These are phyloP conservation scores for Fusarium solani-melongenae DNA, from an alignment of 2,329 filamentous ascomycete species.

Conservation along the genomic window DNA sequence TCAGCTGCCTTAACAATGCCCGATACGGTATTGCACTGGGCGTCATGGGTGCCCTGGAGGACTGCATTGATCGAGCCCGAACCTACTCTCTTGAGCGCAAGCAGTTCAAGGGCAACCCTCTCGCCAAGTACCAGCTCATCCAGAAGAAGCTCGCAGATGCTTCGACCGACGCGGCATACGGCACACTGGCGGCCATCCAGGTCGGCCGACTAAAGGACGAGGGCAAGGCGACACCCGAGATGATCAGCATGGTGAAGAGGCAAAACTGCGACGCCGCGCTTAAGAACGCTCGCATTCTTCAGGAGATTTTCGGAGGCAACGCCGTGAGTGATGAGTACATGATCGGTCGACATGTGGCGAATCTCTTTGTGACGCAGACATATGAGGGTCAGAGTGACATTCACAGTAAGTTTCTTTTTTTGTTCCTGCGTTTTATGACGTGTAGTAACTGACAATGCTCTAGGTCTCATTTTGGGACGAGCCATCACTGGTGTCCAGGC, in stretches of 20 bases:
- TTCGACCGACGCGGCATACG: constrained; percentile 88
- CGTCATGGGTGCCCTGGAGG: constrained; percentile 92
- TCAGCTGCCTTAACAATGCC: constrained; percentile 93
- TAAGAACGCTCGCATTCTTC: constrained; percentile 80
- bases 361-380: constrained; percentile 96
- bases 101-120: constrained; percentile 95
- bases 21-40: constrained; percentile 95
- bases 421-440: neutral
- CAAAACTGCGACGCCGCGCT: constrained; percentile 96
- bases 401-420: constrained; percentile 75
- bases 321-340: constrained; percentile 98
- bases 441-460: constrained; percentile 42
- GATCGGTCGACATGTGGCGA: constrained; percentile 94
- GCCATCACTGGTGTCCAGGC: constrained; percentile 82
- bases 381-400: constrained; percentile 99
- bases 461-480: constrained; percentile 75
- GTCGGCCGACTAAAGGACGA: constrained; percentile 94
- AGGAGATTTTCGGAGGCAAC: constrained; percentile 97
- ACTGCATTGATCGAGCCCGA: constrained; percentile 83
- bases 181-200: constrained; percentile 89
- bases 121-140: constrained; percentile 95
- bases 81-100: constrained; percentile 91
- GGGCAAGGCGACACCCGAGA: constrained; percentile 88
- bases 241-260: constrained; percentile 97
- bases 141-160: constrained; percentile 99